Evolutionary conservation across 2,329 filamentous ascomycete genomes (phyloP), one percentile per base, ranked within the genome.

Genomic region (Cladosporium sp.): DNA sequence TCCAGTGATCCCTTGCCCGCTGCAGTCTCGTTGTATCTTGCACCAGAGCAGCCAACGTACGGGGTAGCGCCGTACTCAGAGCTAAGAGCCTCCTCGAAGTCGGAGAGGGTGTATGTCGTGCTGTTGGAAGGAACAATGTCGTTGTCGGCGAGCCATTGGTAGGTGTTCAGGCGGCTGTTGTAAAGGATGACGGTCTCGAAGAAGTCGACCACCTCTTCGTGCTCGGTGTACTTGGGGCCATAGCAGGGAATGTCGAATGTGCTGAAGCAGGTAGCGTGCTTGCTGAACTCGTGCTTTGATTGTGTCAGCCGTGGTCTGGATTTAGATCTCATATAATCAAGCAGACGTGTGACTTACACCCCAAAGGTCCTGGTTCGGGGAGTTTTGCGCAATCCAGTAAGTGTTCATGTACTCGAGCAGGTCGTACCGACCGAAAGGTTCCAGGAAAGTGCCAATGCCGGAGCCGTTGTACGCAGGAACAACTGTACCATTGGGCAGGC

Each of bases 231-330:
- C 67, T 80, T 72, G 5, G 86, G 85, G 0, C 86, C 86, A 75
- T 89, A 90, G 82, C 88, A 91, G 32, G 85, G 82, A 6, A 81
- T 76, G 72, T 89, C 86, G 73, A 90, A 90, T 67, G 84, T 89
- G 56, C 83, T 86, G 79, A 80, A 90, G 81, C 88, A 91, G 16
- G 88, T 90, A 14, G 64, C 64, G 76, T 89, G 87, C 79, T 90
- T 90, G 77, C 81, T 83, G 79, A 88, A 89, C 73, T 90, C 87
- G 78, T 89, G 87, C 46, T 64, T 53, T 8, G 26, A 10, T 21
- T n/a, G 8, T 48, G 61, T 57, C 16, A 64, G 25, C 21, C 26
- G 5, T 46, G 39, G 8, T 4, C 18, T 8, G 6, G 16, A 16
- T 36, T 56, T 11, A 13, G 8, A 8, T 14, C 2, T 21, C 23